These are phyloP conservation scores for Termitomyces sp. DNA, from an alignment of 768 basidiomycete genomes.

Conservation along the genomic window DNA sequence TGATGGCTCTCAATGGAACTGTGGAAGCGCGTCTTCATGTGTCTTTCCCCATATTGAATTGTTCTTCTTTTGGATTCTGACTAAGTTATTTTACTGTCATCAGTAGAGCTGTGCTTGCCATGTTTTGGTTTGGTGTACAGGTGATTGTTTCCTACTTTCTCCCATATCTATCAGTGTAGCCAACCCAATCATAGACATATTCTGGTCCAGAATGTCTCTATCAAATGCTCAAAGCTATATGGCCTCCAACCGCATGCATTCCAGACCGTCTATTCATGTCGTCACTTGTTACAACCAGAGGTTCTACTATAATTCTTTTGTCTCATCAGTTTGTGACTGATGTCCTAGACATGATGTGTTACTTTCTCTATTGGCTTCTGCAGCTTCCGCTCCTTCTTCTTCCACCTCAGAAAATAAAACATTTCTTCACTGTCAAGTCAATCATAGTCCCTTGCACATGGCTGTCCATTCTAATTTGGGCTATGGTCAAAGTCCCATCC, in stretches of 20 bases:
- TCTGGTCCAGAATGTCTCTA: conserved; percentile 68
- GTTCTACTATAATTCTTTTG: conserved; percentile 18
- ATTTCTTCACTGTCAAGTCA: conserved; percentile 68
- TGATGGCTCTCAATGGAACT: conserved; percentile 75
- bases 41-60: conserved; percentile 67
- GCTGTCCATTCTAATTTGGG: conserved; percentile 76
- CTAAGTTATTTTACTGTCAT: conserved; percentile 83
- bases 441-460: conserved; percentile 60
- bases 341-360: conserved; percentile 56
- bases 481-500: conserved; percentile 61
- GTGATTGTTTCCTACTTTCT: conserved; percentile 36
- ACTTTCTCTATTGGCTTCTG: conserved; percentile 72
- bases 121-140: conserved; percentile 83
- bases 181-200: conserved; percentile 30
- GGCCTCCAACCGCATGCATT: conserved; percentile 63
- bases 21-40: conserved; percentile 76
- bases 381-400: conserved; percentile 73
- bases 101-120: conserved; percentile 65
- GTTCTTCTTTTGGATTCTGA: conserved; percentile 88
- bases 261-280: conserved; percentile 56
- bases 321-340: background rate
- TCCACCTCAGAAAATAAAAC: conserved; percentile 72
- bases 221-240: conserved; percentile 81
- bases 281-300: conserved; percentile 59
- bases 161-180: background rate